These are phyloP conservation scores for Paramecium pentaurelia DNA, from an alignment of 73 alveolate species.

Conservation along the genomic window DNA sequence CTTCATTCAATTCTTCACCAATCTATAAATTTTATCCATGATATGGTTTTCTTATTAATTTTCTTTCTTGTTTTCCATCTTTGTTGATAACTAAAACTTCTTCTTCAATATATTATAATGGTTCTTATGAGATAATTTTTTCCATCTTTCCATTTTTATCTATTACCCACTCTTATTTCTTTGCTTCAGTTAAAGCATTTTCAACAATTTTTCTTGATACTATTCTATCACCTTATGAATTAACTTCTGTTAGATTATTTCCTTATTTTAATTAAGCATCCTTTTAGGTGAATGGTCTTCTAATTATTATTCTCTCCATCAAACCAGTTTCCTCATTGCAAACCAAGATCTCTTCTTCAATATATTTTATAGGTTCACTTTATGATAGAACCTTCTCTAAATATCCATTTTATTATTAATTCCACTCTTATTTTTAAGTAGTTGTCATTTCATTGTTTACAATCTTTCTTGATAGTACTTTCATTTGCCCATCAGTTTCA, in stretches of 20 bases:
- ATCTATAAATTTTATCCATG: not conserved
- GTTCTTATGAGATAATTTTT: not conserved
- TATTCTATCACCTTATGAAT: not conserved
- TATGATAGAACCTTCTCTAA: not conserved
- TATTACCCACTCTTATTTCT: not conserved
- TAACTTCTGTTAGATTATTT: not conserved
- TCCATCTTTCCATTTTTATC: conserved; percentile 8
- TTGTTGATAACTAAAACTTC: not conserved
- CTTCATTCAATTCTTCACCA: not conserved
- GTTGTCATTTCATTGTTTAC: not conserved
- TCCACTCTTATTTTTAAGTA: not conserved
- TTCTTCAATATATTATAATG: not conserved
- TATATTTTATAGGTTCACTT: not conserved
- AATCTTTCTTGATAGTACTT: not conserved
- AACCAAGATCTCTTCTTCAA: not conserved
- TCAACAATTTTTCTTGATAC: not conserved
- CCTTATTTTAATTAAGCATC: not conserved
- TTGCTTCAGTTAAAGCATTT: not conserved
- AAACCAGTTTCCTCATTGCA: not conserved
- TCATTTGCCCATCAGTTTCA: not conserved
- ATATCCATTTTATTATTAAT: not conserved
- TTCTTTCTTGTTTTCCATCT: not conserved
- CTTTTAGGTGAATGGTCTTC: not conserved
- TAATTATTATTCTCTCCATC: not conserved
- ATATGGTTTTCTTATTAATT: not conserved